These are phyloP conservation scores for Prosopis cineraria DNA, from an alignment of 306 rosid genomes.

Conservation along the genomic window DNA sequence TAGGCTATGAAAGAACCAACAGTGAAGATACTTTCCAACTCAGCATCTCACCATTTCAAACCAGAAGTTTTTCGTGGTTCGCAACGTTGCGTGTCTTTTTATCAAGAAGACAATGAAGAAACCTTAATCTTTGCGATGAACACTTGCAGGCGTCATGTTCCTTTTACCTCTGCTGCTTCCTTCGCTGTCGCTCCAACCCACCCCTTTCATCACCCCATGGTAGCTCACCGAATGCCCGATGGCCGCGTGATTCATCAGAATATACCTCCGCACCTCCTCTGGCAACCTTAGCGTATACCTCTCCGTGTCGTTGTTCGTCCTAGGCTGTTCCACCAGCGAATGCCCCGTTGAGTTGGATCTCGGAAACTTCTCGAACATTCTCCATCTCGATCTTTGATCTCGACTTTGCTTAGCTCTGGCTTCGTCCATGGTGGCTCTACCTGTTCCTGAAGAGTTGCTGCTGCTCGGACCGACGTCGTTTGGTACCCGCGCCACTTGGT, in stretches of 20 bases:
- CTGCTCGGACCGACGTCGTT: background rate
- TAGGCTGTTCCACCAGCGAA: slow-evolving; percentile 40
- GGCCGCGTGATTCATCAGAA: slow-evolving; percentile 25
- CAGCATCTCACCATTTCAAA: too few species aligned
- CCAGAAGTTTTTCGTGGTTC: too few species aligned
- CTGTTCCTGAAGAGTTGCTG: background rate
- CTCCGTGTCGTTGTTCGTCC: slow-evolving; percentile 35
- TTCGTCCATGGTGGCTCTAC: background rate
- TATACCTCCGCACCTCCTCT: slow-evolving; percentile 45
- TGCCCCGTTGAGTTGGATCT: slow-evolving; percentile 68
- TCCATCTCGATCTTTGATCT: background rate
- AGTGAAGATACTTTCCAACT: background rate
- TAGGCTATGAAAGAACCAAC: background rate
- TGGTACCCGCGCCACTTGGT: background rate
- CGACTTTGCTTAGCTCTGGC: background rate
- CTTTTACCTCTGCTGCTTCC: slow-evolving; percentile 30
- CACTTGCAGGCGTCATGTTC: background rate
- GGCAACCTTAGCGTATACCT: slow-evolving; percentile 45
- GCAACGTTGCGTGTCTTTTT: too few species aligned
- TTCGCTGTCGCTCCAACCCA: slow-evolving; percentile 20
- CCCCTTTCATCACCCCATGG: slow-evolving; percentile 35
- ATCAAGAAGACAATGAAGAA: background rate
- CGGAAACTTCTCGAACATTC: slow-evolving; percentile 22
- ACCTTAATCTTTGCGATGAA: background rate
- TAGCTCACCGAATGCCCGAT: slow-evolving; percentile 43